Evolutionary conservation across 2,329 filamentous ascomycete genomes (phyloP), one percentile per base, ranked within the genome.

Genomic region (Sporothrix brasiliensis): DNA sequence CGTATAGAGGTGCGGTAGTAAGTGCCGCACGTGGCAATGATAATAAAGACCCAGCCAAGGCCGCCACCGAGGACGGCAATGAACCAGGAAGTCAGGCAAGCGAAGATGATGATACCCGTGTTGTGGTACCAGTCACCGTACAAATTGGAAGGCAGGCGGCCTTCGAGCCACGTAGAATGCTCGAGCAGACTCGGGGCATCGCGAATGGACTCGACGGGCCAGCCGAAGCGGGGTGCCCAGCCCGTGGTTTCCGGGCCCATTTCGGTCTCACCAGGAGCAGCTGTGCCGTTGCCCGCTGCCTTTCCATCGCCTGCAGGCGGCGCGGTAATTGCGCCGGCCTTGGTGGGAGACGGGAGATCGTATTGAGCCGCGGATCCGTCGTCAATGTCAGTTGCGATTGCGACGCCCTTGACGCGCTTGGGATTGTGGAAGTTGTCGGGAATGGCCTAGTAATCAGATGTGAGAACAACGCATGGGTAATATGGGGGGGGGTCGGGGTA

Each of bases 91-190:
- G 88, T 84, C 68, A 99, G 83, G 78, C 93, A 97, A 67, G 94
- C 93, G 78, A 99, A 97, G 74, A 94, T 85, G 77, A 99, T 97
- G 73, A 99, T 83, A n/a, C 85, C 95, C 2, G 94, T 89, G 79
- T 99, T 99, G 80, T 99, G 94, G 80, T 98, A 99, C 95, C 95
- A 99, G 79, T 98, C 93, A 78, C 95, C 95, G 79, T 92, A 99
- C 79, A 96, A 92, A 78, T 92, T 92, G 78, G 98, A 94, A 54
- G 94, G 89, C 49, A 99, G 81, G 79, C 90, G 90, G 72, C 89
- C 87, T 78, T 99, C 96, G 30, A 98, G 80, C 83, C 90, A 92
- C 1, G 93, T 97, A 76, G 93, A 88, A 79, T 97, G 94, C 77
- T 99, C 94, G 52, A 95, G 85, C 76, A 97, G 79, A 72, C 88